phyloP scores from a whole-genome alignment of 345 rosid species.

The Gossypioides kirkii region DNA sequence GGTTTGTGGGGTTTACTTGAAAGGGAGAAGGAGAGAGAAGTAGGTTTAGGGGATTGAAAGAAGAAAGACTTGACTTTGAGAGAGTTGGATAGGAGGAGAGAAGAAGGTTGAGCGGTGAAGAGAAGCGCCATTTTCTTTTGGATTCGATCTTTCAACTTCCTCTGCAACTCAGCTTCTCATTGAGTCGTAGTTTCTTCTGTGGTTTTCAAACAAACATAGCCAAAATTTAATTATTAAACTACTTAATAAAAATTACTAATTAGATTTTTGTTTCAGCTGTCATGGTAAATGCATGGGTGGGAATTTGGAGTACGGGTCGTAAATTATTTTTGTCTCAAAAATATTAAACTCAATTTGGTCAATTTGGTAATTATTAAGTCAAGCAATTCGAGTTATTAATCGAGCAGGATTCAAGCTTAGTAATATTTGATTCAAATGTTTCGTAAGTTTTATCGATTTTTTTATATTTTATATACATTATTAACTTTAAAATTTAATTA shows the following conservation, averaged over 20 bases:
- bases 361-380: too few species aligned
- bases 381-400: accelerated
- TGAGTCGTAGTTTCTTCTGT: not conserved
- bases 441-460: accelerated
- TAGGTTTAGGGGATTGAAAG: constrained; percentile 7
- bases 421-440: too few species aligned
- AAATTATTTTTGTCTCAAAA: too few species aligned
- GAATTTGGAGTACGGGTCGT: too few species aligned
- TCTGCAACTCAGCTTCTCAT: too few species aligned
- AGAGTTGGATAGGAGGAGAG: constrained; percentile 12
- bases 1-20: constrained; percentile 7
- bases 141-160: not conserved
- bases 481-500: too few species aligned
- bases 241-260: too few species aligned
- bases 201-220: not conserved
- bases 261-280: too few species aligned
- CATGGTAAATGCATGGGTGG: too few species aligned
- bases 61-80: not conserved
- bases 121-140: constrained; percentile 33
- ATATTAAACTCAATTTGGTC: too few species aligned
- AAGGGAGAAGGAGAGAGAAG: constrained; percentile 10
- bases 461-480: too few species aligned
- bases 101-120: constrained; percentile 23
- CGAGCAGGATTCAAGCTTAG: too few species aligned
- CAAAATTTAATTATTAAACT: not conserved